phyloP scores from a whole-genome alignment of 176 grass and related monocot genomes.

The Saccharum officinarum region DNA sequence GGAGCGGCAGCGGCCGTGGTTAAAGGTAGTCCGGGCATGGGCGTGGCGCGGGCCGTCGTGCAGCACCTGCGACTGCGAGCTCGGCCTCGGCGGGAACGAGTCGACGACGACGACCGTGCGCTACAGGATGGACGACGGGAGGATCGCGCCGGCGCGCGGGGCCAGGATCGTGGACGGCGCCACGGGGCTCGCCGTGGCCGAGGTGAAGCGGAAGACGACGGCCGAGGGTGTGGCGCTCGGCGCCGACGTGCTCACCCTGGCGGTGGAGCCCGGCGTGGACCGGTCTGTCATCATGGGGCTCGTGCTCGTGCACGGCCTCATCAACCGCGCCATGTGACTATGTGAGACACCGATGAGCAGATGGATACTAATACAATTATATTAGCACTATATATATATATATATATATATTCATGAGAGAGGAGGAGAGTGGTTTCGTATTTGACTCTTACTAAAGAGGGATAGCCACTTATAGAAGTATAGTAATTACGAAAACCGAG shows the following conservation, averaged over 20 bases:
- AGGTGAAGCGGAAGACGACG: slow-evolving; percentile 89
- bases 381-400: too few relatives aligned
- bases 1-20: slow-evolving; percentile 44
- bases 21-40: slow-evolving; percentile 51
- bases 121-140: slow-evolving; percentile 55
- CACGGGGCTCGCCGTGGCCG: slow-evolving; percentile 62
- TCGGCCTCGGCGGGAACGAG: background rate
- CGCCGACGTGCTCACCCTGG: slow-evolving; percentile 80
- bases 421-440: too few relatives aligned
- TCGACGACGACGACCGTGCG: slow-evolving; percentile 22
- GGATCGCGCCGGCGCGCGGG: slow-evolving; percentile 24
- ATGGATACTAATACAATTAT: background rate
- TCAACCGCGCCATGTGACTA: slow-evolving; percentile 47
- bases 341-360: background rate
- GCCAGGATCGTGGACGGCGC: slow-evolving; percentile 59
- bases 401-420: background rate
- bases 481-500: background rate
- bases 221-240: slow-evolving; percentile 55
- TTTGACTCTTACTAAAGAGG: too few relatives aligned
- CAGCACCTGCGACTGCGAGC: slow-evolving; percentile 50
- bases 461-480: too few relatives aligned
- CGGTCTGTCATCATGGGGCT: slow-evolving; percentile 72
- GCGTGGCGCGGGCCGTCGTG: slow-evolving; percentile 32
- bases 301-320: slow-evolving; percentile 73
- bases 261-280: slow-evolving; percentile 71